phyloP scores from a whole-genome alignment of 2,329 filamentous ascomycete genomes.

The Cercospora zeae-maydis region DNA sequence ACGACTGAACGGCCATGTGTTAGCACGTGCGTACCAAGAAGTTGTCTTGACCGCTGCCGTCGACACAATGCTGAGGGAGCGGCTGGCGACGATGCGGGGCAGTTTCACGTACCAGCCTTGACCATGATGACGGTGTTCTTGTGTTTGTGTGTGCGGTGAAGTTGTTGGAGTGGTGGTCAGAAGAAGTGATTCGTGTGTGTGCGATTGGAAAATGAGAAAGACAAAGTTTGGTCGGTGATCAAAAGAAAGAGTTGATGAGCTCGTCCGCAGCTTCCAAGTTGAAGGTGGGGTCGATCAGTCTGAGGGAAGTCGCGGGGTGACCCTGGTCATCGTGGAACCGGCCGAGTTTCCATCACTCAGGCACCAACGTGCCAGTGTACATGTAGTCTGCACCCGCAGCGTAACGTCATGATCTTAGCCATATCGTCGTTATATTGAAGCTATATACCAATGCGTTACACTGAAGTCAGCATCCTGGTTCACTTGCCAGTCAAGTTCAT shows the following conservation, averaged over 20 bases:
- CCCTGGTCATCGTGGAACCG: neutral
- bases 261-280: conserved; percentile 5
- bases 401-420: neutral
- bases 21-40: conserved; percentile 5
- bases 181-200: neutral
- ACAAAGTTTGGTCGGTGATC: neutral
- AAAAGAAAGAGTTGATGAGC: conserved; percentile 9
- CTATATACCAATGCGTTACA: conserved; percentile 13
- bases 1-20: conserved; percentile 53
- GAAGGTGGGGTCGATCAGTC: neutral
- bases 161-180: neutral
- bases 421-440: conserved; percentile 10
- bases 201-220: conserved; percentile 4
- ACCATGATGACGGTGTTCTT: conserved; percentile 28
- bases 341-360: neutral
- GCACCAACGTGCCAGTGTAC: neutral
- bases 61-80: neutral
- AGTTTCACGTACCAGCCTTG: conserved; percentile 27
- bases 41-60: neutral
- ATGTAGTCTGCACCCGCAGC: neutral
- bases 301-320: conserved; percentile 6
- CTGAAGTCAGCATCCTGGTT: neutral
- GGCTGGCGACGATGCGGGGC: conserved; percentile 12
- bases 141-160: neutral
- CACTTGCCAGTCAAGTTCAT: neutral